A percentile compares a stretch with the other conserved stretches of the same genome.
phyloP scores from a whole-genome alignment of 2,329 filamentous ascomycete species.

The Tympanopsis confertula region DNA sequence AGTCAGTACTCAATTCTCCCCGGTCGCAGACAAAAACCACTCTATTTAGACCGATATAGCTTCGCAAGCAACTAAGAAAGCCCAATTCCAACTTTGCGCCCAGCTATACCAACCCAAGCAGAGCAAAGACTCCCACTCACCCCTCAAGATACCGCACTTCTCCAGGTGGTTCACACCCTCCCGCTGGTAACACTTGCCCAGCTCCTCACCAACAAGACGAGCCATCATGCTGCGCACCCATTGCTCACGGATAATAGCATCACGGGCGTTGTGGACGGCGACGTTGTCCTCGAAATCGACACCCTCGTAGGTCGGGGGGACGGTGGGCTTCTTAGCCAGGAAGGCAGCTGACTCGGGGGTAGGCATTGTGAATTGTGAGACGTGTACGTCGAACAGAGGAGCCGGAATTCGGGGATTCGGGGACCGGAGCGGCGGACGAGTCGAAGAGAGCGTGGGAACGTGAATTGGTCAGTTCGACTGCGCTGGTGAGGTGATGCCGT shows the following conservation, averaged over 20 bases:
- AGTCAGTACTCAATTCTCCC: constrained; percentile 1
- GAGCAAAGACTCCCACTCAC: too few species aligned
- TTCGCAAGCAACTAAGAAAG: too few species aligned
- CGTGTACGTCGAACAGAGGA: not conserved
- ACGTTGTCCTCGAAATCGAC: constrained; percentile 56
- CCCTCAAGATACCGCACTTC: constrained; percentile 55
- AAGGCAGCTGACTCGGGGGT: constrained; percentile 53
- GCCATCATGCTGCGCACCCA: constrained; percentile 63
- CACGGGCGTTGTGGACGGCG: constrained; percentile 51
- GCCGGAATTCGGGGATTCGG: not conserved
- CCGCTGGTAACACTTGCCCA: constrained; percentile 54
- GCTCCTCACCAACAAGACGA: constrained; percentile 50
- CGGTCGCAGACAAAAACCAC: constrained; percentile 1
- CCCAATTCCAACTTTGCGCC: too few species aligned
- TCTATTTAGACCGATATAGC: too few species aligned
- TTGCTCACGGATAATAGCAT: constrained; percentile 54
- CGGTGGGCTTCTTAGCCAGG: constrained; percentile 53
- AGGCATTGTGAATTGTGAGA: constrained; percentile 33
- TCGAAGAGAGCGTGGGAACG: too few species aligned
- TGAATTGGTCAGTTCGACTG: too few species aligned
- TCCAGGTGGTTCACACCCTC: constrained; percentile 59
- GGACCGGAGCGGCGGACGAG: too few species aligned
- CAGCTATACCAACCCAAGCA: too few species aligned
- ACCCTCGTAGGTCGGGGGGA: constrained; percentile 53
- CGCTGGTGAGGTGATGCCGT: too few species aligned